A percentile compares a stretch with the other conserved stretches of the same genome.
These are phyloP conservation scores for Astrocystis sublimbata DNA, from an alignment of 495 filamentous ascomycete species.

Conservation along the genomic window DNA sequence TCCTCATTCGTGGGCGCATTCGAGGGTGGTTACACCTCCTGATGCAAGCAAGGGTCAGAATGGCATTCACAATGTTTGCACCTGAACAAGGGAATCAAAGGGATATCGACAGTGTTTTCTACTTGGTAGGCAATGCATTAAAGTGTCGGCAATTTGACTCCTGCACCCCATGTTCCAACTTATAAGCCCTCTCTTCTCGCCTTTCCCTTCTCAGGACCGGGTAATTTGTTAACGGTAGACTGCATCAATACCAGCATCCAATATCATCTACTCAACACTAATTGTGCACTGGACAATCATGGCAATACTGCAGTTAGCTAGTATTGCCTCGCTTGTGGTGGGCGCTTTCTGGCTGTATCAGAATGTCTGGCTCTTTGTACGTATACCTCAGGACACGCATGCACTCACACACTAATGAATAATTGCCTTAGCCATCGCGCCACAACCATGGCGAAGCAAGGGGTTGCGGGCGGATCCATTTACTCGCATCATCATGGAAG, in stretches of 20 bases:
- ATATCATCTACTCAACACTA: neutral
- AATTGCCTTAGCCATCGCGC: neutral
- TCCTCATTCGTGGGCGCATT: no score
- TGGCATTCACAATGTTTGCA: no score
- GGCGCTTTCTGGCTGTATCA: neutral
- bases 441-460: neutral
- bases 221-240: neutral
- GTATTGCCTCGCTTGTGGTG: neutral
- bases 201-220: no score
- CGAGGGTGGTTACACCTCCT: no score
- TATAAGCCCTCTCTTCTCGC: no score
- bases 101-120: no score
- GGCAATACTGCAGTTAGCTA: neutral
- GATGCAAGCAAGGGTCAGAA: no score
- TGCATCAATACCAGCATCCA: neutral
- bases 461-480: neutral
- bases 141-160: no score
- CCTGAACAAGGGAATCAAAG: no score
- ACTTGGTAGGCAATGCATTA: no score
- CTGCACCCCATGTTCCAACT: no score
- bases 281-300: neutral
- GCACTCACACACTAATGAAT: neutral
- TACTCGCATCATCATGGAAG: neutral
- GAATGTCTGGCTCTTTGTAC: neutral
- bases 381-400: neutral